Evolutionary conservation across 768 basidiomycete genomes (phyloP).

Genomic region (Boletus sp.): DNA sequence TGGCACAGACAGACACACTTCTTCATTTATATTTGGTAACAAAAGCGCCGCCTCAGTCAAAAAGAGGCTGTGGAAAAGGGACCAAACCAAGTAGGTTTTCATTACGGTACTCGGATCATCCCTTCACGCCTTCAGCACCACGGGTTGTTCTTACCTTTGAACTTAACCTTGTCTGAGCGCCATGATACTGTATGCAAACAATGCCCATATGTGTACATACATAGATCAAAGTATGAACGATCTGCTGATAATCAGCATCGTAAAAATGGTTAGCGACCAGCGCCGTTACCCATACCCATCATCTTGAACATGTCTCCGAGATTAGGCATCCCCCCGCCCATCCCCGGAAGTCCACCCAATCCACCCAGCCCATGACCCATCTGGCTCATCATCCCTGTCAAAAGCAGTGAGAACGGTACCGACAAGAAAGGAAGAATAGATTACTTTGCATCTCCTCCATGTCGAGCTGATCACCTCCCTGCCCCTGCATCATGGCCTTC

Average conservation of each 20-base stretch:
- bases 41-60: slow-evolving; percentile 58
- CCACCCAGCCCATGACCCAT: slow-evolving; percentile 63
- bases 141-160: slow-evolving; percentile 9
- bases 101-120: slow-evolving; percentile 19
- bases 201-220: slow-evolving; percentile 15
- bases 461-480: slow-evolving; percentile 84
- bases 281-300: slow-evolving; percentile 74
- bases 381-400: slow-evolving; percentile 79
- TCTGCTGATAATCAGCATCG: not conserved
- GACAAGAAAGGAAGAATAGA: slow-evolving; percentile 22
- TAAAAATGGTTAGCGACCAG: slow-evolving; percentile 27
- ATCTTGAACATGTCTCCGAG: slow-evolving; percentile 83
- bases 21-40: slow-evolving; percentile 77
- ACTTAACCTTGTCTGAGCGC: slow-evolving; percentile 28
- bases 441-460: slow-evolving; percentile 94
- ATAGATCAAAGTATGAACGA: slow-evolving; percentile 10
- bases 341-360: slow-evolving; percentile 46
- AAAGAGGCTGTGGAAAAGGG: slow-evolving; percentile 55
- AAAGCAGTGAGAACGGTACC: slow-evolving; percentile 4
- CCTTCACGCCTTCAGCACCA: slow-evolving; percentile 8
- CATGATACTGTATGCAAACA: slow-evolving; percentile 8
- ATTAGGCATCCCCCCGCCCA: slow-evolving; percentile 66
- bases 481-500: slow-evolving; percentile 96
- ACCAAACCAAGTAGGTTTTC: slow-evolving; percentile 29
- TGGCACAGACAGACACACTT: slow-evolving; percentile 80